A percentile compares a stretch with the other conserved stretches of the same genome.
Evolutionary conservation across 2,329 filamentous ascomycete genomes (phyloP).

Genomic region (Arthrobotrys sphaeroides): DNA sequence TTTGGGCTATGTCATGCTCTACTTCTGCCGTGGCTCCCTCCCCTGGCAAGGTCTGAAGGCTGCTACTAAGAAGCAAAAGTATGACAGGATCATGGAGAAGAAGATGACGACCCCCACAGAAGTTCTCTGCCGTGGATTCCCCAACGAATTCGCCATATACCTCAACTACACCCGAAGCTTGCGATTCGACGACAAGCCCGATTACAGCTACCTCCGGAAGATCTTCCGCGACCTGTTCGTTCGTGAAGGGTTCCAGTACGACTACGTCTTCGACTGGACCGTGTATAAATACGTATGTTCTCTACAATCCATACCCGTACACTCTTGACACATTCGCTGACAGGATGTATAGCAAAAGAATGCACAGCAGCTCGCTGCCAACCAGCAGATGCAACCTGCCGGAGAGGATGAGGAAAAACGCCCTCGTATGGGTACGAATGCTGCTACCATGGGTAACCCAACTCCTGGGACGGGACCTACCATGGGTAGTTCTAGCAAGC

Average conservation of each 20-base stretch:
- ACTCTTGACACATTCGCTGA: slow-evolving; percentile 38
- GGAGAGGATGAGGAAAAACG: slow-evolving; percentile 56
- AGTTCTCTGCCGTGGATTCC: slow-evolving; percentile 97
- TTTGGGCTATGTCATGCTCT: slow-evolving; percentile 98
- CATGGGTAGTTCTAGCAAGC: slow-evolving; percentile 55
- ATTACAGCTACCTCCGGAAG: slow-evolving; percentile 99
- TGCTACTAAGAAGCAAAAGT: slow-evolving; percentile 99
- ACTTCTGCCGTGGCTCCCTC: slow-evolving; percentile 98
- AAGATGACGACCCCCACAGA: slow-evolving; percentile 99
- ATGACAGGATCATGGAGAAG: slow-evolving; percentile 99
- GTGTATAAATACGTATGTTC: slow-evolving; percentile 62
- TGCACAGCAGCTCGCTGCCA: slow-evolving; percentile 57
- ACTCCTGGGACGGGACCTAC: slow-evolving; percentile 55
- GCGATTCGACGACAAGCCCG: slow-evolving; percentile 98
- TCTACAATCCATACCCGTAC: too few relatives aligned
- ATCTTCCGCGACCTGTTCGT: slow-evolving; percentile 99
- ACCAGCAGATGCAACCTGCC: slow-evolving; percentile 55
- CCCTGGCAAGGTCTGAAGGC: slow-evolving; percentile 99
- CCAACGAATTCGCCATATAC: slow-evolving; percentile 99
- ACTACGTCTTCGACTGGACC: slow-evolving; percentile 99
- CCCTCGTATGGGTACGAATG: slow-evolving; percentile 55
- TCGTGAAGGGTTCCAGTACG: slow-evolving; percentile 98
- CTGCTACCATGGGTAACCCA: slow-evolving; percentile 56
- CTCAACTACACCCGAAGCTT: slow-evolving; percentile 99
- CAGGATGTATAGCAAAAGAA: slow-evolving; percentile 58